These are phyloP conservation scores for Notholithocarpus densiflorus DNA, from an alignment of 306 rosid species.

Conservation along the genomic window DNA sequence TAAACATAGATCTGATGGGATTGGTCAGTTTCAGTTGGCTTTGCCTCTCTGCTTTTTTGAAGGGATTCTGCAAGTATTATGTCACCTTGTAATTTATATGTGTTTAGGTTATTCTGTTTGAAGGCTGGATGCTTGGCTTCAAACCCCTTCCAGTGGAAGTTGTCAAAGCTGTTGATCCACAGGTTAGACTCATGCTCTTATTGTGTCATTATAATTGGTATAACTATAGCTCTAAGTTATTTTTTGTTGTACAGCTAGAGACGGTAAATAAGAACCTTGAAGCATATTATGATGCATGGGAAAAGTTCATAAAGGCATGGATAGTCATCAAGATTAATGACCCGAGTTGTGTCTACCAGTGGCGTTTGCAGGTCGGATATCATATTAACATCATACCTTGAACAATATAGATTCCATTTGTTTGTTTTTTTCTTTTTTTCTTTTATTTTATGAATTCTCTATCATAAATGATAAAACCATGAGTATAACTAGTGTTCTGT, in stretches of 20 bases:
- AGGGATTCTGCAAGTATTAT: background rate
- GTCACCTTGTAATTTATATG: background rate
- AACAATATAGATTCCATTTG: background rate
- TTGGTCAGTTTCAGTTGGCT: background rate
- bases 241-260: constrained; percentile 57
- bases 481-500: background rate
- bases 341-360: constrained; percentile 74
- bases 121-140: constrained; percentile 99
- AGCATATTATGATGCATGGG: constrained; percentile 90
- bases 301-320: constrained; percentile 79
- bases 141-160: constrained; percentile 66
- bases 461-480: background rate
- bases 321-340: constrained; percentile 83
- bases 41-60: constrained; percentile 5
- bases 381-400: constrained; percentile 8
- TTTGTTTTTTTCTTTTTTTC: background rate
- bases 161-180: constrained; percentile 74
- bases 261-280: constrained; percentile 66
- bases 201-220: background rate
- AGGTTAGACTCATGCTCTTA: constrained; percentile 42
- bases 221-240: constrained; percentile 13
- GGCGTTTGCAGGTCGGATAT: constrained; percentile 78
- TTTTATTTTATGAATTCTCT: background rate
- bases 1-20: background rate
- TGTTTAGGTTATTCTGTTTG: constrained; percentile 72